Conservation (phyloP, 148 eudicot genomes). For the Camellia lanceoleosa region DNA sequence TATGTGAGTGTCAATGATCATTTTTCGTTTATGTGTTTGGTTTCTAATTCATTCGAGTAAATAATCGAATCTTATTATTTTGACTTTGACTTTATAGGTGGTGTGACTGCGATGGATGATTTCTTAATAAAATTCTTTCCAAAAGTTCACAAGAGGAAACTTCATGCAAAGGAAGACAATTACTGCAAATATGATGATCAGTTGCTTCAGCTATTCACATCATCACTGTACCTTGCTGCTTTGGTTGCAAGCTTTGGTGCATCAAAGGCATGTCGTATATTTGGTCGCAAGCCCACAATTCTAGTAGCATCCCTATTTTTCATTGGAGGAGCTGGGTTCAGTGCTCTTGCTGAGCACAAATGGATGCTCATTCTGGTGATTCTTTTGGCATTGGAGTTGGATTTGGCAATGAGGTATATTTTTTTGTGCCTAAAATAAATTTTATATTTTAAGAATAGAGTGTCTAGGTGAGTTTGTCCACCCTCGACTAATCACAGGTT, state of each 20-base stretch:
- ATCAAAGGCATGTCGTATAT: conserved; percentile 43
- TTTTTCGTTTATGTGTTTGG: no score
- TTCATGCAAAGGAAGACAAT: conserved; percentile 16
- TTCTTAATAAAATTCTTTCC: conserved; percentile 22
- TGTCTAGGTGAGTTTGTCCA: no score
- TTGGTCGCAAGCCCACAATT: conserved; percentile 40
- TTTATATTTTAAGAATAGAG: no score
- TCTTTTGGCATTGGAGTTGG: no score
- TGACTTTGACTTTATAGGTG: background rate
- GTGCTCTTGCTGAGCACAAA: conserved; percentile 18
- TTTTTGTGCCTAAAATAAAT: no score
- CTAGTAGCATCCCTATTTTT: conserved; percentile 28
- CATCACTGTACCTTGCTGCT: conserved; percentile 49
- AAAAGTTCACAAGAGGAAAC: conserved; percentile 7
- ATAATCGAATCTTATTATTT: no score
- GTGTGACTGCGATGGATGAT: conserved; percentile 14
- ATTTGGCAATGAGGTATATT: no score
- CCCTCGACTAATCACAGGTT: no score
- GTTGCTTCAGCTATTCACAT: conserved; percentile 16
- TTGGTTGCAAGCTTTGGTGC: conserved; percentile 61
- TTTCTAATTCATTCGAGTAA: no score
- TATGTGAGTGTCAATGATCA: no score
- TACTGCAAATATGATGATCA: conserved; percentile 17
- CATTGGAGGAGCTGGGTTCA: conserved; percentile 38
- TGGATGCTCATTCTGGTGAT: no score